phyloP scores from a whole-genome alignment of 768 basidiomycete species.

The Cyclocybe cylindracea region DNA sequence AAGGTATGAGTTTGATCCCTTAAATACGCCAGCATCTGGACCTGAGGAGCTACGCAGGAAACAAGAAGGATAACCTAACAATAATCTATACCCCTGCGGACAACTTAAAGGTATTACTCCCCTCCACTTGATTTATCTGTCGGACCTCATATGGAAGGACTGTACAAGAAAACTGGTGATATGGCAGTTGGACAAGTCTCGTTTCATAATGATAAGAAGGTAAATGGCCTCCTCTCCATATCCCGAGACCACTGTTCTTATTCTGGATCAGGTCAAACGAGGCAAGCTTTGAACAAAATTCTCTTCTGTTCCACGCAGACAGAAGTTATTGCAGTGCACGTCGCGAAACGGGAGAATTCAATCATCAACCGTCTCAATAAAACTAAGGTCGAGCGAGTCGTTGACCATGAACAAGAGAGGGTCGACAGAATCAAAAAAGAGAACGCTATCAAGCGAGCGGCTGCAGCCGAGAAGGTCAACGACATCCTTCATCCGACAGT shows the following conservation, averaged over 20 bases:
- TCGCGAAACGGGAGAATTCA: slow-evolving; percentile 79
- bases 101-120: slow-evolving; percentile 77
- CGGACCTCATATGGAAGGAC: neutral
- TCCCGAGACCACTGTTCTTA: neutral
- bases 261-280: slow-evolving; percentile 67
- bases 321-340: slow-evolving; percentile 53
- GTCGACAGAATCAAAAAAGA: slow-evolving; percentile 82
- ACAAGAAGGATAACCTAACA: slow-evolving; percentile 93
- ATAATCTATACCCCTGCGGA: slow-evolving; percentile 93
- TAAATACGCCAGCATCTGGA: neutral
- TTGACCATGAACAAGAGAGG: slow-evolving; percentile 90
- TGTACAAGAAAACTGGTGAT: slow-evolving; percentile 86
- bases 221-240: slow-evolving; percentile 24
- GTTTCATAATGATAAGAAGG: slow-evolving; percentile 89
- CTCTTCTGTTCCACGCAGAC: neutral
- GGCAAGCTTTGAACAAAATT: slow-evolving; percentile 37
- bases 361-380: slow-evolving; percentile 94
- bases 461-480: slow-evolving; percentile 67
- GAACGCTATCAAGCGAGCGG: slow-evolving; percentile 59
- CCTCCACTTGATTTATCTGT: neutral
- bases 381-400: slow-evolving; percentile 80
- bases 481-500: neutral
- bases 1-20: slow-evolving; percentile 51
- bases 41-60: slow-evolving; percentile 55
- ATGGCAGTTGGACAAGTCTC: slow-evolving; percentile 98